These are phyloP conservation scores for Nakaseomyces bracarensis DNA, from an alignment of 1,139 yeast species.

Conservation along the genomic window DNA sequence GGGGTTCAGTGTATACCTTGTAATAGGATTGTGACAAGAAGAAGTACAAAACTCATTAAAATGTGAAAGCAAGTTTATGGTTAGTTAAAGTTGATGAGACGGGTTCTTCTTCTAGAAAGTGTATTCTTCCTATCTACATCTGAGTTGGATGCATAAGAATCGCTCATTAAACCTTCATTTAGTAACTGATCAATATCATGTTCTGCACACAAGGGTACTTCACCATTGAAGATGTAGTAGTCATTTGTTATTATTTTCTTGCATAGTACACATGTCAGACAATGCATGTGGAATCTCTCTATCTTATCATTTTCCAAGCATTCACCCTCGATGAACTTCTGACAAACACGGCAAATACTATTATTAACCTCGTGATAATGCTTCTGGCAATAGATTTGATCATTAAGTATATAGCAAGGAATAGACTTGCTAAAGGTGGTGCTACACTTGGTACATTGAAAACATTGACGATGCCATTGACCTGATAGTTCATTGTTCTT, in stretches of 20 bases:
- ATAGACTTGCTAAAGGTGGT: slow-evolving; percentile 48
- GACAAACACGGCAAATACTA: slow-evolving; percentile 66
- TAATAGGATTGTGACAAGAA: background rate
- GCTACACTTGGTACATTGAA: slow-evolving; percentile 60
- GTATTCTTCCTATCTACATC: slow-evolving; percentile 13
- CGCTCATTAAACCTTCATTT: slow-evolving; percentile 13
- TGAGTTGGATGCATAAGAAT: background rate
- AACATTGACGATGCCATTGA: slow-evolving; percentile 89
- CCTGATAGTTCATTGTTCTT: slow-evolving; percentile 78
- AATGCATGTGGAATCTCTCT: slow-evolving; percentile 59
- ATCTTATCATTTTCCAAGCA: slow-evolving; percentile 70
- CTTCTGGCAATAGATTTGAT: slow-evolving; percentile 69
- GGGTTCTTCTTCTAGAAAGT: slow-evolving; percentile 23
- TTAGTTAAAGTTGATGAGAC: slow-evolving; percentile 16
- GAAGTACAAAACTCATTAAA: background rate
- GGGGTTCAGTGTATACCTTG: too few species aligned
- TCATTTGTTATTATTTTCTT: slow-evolving; percentile 41
- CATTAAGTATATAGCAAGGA: slow-evolving; percentile 72
- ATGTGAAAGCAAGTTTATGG: background rate
- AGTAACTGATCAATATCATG: slow-evolving; percentile 25
- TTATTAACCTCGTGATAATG: slow-evolving; percentile 77
- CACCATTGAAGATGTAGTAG: slow-evolving; percentile 36
- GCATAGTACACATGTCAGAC: slow-evolving; percentile 55
- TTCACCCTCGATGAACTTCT: slow-evolving; percentile 76
- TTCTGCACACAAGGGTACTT: slow-evolving; percentile 25